Evolutionary conservation across 176 grass and related monocot genomes (phyloP).

Genomic region (Zoysia japonica): DNA sequence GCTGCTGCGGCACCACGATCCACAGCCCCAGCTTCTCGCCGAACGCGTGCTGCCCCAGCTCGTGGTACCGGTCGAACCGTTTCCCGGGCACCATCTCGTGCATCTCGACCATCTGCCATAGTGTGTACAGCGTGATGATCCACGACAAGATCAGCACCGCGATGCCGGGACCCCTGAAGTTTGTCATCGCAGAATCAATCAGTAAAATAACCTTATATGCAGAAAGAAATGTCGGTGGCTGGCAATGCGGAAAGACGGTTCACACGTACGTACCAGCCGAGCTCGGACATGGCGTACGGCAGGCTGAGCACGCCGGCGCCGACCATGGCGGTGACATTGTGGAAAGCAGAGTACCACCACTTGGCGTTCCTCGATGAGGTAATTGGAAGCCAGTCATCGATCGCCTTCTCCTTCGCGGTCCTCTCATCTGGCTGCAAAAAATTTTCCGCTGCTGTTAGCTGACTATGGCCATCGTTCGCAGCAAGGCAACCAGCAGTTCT

Average conservation of each 20-base stretch:
- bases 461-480: too few species aligned
- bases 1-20: slow-evolving; percentile 88
- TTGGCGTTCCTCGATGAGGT: slow-evolving; percentile 85
- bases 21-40: slow-evolving; percentile 79
- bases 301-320: slow-evolving; percentile 89
- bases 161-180: slow-evolving; percentile 71
- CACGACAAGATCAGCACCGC: slow-evolving; percentile 78
- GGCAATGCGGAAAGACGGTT: neutral
- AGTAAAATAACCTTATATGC: too few species aligned
- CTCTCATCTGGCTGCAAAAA: slow-evolving; percentile 24
- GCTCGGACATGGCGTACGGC: slow-evolving; percentile 80
- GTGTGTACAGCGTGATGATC: slow-evolving; percentile 91
- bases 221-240: neutral
- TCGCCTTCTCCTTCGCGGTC: slow-evolving; percentile 42
- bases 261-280: slow-evolving; percentile 60
- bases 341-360: slow-evolving; percentile 96
- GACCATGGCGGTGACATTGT: slow-evolving; percentile 99
- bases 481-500: neutral
- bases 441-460: neutral
- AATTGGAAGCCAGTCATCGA: slow-evolving; percentile 82
- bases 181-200: too few species aligned
- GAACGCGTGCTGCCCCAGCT: slow-evolving; percentile 87
- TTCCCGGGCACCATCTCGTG: slow-evolving; percentile 94
- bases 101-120: slow-evolving; percentile 99
- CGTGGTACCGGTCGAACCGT: slow-evolving; percentile 91